Base-by-base conservation (phyloP, 345 rosid species). In the Eucalyptus grandis region DNA sequence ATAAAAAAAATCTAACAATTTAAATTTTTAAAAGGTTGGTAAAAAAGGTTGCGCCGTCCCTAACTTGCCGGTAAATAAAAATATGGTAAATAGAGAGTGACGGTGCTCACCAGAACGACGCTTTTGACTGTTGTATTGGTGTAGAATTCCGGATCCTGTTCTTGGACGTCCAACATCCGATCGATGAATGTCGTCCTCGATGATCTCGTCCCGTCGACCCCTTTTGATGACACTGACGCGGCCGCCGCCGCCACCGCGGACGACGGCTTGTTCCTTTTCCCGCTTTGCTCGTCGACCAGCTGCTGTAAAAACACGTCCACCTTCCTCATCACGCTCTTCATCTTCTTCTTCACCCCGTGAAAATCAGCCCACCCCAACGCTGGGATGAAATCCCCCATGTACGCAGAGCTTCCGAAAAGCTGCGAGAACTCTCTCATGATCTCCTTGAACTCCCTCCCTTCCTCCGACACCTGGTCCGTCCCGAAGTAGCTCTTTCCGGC, bases 131-230 rank as follows among this genome's bases (percentile, higher is more conserved):
- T 88, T 11, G 60, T 44, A 87, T 93, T 87, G 5, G 91, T 89
- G 87, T 83, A 91, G 89, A 90, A 67, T 51, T 88, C 92, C 11
- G 94, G 93, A 47, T 93, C 91, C 13, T 88, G 65, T 86, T 92
- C 90, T 86, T 91, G 88, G 91, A 92, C 19, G 24, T 90, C 86
- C 72, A 92, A 49, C 89, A 92, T 54, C 49, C 86, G 88, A 69
- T 91, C 92, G 49, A 94, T 91, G 49, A 92, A 43, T 46, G 88
- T 72, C 83, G 14, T 72, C 14, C 83, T 37, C 43, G 83, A 72
- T 72, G 83, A 37, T 72, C 83, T 37, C 46, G 27, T 72, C 47
- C 47, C 46, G 21, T 22, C 27, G 46, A 37, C 27, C 82, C 82
- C 46, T 34, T 72, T 72, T 21, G 46, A 31, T 2, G 13, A 69